These are phyloP conservation scores for Brachypodium distachyon DNA, from an alignment of 202 grass and related monocot genomes.

Conservation along the genomic window DNA sequence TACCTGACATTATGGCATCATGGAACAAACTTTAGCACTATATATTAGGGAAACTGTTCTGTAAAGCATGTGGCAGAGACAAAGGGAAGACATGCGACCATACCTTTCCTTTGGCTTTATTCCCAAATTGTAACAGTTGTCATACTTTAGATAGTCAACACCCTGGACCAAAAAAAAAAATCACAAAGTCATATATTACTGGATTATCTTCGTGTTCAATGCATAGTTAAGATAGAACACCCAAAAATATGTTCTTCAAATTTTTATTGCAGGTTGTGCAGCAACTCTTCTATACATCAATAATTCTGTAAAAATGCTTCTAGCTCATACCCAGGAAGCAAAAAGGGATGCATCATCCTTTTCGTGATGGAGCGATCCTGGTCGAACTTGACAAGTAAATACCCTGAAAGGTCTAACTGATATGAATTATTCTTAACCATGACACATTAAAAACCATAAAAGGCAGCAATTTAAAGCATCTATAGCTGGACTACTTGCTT, in stretches of 20 bases:
- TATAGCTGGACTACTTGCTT: conserved; percentile 5
- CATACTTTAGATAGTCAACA: conserved; percentile 91
- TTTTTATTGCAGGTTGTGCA: neutral
- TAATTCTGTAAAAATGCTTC: neutral
- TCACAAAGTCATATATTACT: neutral
- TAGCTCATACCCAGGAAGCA: conserved; percentile 76
- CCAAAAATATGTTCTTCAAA: neutral
- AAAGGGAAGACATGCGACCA: neutral
- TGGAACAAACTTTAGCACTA: neutral
- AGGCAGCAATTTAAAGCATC: neutral
- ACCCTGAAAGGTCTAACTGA: conserved; percentile 47
- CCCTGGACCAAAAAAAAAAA: conserved; percentile 44
- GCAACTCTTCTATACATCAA: neutral
- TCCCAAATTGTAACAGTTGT: conserved; percentile 91
- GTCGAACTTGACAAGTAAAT: conserved; percentile 92
- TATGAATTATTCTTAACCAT: neutral
- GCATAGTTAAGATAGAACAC: neutral
- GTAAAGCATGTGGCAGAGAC: neutral
- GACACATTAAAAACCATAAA: neutral
- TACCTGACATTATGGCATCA: conserved; percentile 47
- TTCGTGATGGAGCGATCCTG: conserved; percentile 83
- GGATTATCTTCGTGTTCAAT: neutral
- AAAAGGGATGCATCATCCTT: conserved; percentile 62
- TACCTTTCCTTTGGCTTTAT: conserved; percentile 76
- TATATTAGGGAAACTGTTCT: neutral